Percentiles rank a stretch among this genome's conserved stretches.
Evolutionary conservation across 768 basidiomycete genomes (phyloP).

Genomic region (Boletus rubropictus): DNA sequence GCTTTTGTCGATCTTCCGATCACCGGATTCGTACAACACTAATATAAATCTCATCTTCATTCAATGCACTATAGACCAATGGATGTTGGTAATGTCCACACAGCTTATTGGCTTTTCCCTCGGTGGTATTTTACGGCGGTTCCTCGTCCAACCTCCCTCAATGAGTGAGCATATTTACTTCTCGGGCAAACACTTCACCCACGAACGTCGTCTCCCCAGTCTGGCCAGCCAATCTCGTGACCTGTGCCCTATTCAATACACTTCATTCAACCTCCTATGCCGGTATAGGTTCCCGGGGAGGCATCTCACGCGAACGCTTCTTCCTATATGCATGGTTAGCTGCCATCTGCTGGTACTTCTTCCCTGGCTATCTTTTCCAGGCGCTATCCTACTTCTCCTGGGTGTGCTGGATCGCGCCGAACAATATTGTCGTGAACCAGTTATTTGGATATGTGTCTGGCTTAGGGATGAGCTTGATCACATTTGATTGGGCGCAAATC

Average conservation of each 20-base stretch:
- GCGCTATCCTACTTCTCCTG: conserved; percentile 57
- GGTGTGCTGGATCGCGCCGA: conserved; percentile 64
- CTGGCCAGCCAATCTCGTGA: conserved; percentile 69
- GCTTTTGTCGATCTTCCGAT: not conserved
- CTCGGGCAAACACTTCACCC: not conserved
- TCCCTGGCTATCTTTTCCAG: conserved; percentile 72
- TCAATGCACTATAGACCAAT: conserved; percentile 36
- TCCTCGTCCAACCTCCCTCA: conserved; percentile 59
- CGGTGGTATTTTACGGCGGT: conserved; percentile 54
- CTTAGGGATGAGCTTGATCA: conserved; percentile 67
- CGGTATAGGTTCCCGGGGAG: conserved; percentile 40
- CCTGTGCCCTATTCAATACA: conserved; percentile 69
- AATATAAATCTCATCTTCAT: not conserved
- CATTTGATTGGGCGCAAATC: conserved; percentile 80
- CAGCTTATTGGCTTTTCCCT: conserved; percentile 63
- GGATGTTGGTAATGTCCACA: conserved; percentile 65
- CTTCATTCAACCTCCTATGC: conserved; percentile 51
- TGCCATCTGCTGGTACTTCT: conserved; percentile 42
- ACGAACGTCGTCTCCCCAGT: conserved; percentile 42
- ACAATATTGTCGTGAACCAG: conserved; percentile 66
- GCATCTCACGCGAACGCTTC: conserved; percentile 49
- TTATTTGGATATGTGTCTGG: conserved; percentile 57
- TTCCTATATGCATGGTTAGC: conserved; percentile 40
- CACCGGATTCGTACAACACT: not conserved
- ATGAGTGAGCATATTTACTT: conserved; percentile 42